These are phyloP conservation scores for Bothriochloa decipiens DNA, from an alignment of 176 grass and related monocot genomes.

Conservation along the genomic window DNA sequence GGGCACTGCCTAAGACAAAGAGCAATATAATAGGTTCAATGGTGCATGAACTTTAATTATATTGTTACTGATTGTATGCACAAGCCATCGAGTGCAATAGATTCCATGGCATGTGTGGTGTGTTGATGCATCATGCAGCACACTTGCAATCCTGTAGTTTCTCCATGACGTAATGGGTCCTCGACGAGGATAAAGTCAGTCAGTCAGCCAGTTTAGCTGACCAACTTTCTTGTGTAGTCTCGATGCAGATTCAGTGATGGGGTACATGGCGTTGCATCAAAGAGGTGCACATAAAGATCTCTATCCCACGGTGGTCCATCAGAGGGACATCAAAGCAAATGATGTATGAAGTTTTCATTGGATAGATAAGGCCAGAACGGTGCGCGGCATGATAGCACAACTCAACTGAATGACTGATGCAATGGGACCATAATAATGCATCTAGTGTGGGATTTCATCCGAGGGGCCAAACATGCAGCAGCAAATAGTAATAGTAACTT, in stretches of 20 bases:
- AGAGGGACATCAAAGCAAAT: conserved; percentile 27
- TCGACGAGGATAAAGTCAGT: conserved; percentile 44
- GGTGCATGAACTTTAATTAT: conserved; percentile 41
- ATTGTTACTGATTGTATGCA: conserved; percentile 37
- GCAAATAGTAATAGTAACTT: not conserved
- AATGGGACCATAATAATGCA: not conserved
- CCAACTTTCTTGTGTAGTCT: conserved; percentile 49
- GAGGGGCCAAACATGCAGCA: not conserved
- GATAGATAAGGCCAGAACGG: conserved; percentile 20
- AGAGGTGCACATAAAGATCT: conserved; percentile 42
- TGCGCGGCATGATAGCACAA: conserved; percentile 12
- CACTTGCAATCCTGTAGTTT: conserved; percentile 42
- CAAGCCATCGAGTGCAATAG: conserved; percentile 35
- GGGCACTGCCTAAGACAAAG: conserved; percentile 44
- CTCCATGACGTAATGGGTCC: conserved; percentile 49
- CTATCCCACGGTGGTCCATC: not conserved
- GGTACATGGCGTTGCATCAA: conserved; percentile 30
- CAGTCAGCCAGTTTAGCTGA: conserved; percentile 45
- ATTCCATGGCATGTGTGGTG: conserved; percentile 50
- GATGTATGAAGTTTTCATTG: conserved; percentile 14
- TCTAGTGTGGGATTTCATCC: not conserved
- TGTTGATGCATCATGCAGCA: conserved; percentile 49
- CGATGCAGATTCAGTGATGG: conserved; percentile 46
- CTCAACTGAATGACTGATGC: conserved; percentile 12
- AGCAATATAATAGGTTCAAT: conserved; percentile 31